phyloP scores from a whole-genome alignment of 345 rosid genomes.

The Lepidium didymum region DNA sequence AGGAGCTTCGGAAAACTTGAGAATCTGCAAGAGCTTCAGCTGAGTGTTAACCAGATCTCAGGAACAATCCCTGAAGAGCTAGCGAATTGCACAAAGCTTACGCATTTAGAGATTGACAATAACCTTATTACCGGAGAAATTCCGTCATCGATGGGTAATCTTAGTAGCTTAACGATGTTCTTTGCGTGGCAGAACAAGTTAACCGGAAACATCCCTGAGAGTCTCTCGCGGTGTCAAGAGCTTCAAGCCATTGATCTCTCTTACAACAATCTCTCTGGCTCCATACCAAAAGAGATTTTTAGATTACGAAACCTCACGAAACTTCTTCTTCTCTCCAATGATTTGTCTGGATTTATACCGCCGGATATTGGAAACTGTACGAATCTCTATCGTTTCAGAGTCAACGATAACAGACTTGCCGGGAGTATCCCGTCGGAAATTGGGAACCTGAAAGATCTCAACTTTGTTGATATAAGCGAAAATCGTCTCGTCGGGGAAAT shows the following conservation, averaged over 20 bases:
- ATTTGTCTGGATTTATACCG: conserved; percentile 55
- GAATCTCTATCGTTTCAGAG: conserved; percentile 59
- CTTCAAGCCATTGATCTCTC: conserved; percentile 81
- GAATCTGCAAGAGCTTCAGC: conserved; percentile 56
- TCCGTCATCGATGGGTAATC: conserved; percentile 54
- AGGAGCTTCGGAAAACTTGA: conserved; percentile 48
- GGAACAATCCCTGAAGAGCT: conserved; percentile 60
- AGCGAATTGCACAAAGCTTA: conserved; percentile 48
- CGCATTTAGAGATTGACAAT: conserved; percentile 78
- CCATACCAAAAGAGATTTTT: conserved; percentile 66
- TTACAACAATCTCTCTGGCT: conserved; percentile 59
- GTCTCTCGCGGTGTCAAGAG: conserved; percentile 55
- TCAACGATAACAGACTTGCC: conserved; percentile 44
- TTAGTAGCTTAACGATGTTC: conserved; percentile 55
- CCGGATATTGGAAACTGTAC: conserved; percentile 63
- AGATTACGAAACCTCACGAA: conserved; percentile 60
- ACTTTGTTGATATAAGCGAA: conserved; percentile 64
- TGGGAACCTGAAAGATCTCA: conserved; percentile 51
- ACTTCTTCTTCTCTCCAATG: conserved; percentile 73
- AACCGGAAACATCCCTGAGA: conserved; percentile 60
- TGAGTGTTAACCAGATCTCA: conserved; percentile 68
- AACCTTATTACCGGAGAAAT: conserved; percentile 67
- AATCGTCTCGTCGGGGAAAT: conserved; percentile 58
- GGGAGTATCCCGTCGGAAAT: conserved; percentile 57
- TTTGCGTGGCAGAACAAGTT: conserved; percentile 82